phyloP scores from a whole-genome alignment of 2,329 filamentous ascomycete genomes.

The Epichloe glyceriae region DNA sequence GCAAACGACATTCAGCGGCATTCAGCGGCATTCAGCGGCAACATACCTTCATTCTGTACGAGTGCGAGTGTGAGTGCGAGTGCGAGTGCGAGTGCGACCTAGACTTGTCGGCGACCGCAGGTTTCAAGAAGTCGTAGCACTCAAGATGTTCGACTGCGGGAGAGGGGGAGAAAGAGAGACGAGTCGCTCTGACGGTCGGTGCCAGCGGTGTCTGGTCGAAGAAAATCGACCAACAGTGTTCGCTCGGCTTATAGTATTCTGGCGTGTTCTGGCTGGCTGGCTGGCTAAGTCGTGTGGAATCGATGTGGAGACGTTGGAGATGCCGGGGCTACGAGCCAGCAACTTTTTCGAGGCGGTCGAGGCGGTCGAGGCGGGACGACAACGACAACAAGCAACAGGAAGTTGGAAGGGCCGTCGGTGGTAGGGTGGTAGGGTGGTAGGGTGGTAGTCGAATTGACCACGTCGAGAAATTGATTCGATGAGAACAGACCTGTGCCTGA shows the following conservation, averaged over 20 bases:
- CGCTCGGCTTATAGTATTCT: background rate
- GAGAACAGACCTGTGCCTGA: background rate
- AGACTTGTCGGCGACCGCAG: background rate
- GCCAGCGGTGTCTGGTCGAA: background rate
- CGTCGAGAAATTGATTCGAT: background rate
- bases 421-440: no score
- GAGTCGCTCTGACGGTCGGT: background rate
- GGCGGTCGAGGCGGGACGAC: constrained; percentile 1
- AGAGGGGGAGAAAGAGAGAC: background rate
- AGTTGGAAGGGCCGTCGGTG: background rate
- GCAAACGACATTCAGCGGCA: background rate
- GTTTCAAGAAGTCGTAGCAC: background rate
- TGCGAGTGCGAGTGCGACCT: background rate
- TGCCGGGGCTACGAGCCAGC: background rate
- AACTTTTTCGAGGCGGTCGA: no score
- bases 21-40: background rate
- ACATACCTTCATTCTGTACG: constrained; percentile 24
- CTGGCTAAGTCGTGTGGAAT: background rate
- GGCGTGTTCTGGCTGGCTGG: background rate
- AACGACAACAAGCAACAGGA: background rate
- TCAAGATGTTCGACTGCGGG: background rate
- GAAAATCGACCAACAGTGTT: background rate
- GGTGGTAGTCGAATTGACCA: background rate
- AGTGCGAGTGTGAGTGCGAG: constrained; percentile 15
- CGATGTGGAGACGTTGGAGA: constrained; percentile 3